phyloP scores from a whole-genome alignment of 805 yeast species.

The Komagataella pastoris region DNA sequence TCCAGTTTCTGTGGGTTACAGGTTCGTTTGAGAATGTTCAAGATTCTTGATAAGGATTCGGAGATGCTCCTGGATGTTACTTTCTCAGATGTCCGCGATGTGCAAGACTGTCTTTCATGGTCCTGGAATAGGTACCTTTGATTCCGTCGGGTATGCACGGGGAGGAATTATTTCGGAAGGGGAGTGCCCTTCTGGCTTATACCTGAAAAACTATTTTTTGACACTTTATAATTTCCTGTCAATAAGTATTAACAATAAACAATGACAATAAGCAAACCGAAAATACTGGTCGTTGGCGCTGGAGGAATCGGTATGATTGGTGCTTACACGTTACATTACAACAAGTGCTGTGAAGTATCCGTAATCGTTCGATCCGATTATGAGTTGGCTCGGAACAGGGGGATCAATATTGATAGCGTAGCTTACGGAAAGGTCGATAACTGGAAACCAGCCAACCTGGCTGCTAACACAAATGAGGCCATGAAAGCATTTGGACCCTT shows the following conservation, averaged over 20 bases:
- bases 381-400: constrained; percentile 31
- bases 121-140: constrained; percentile 8
- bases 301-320: constrained; percentile 83
- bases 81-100: constrained; percentile 36
- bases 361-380: constrained; percentile 53
- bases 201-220: background rate
- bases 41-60: constrained; percentile 2
- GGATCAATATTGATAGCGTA: constrained; percentile 43
- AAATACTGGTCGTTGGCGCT: constrained; percentile 58
- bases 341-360: constrained; percentile 35
- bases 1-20: constrained; percentile 27
- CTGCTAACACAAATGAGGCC: constrained; percentile 29
- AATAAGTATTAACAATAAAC: background rate
- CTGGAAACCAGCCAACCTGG: constrained; percentile 42
- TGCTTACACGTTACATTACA: constrained; percentile 42
- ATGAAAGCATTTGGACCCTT: constrained; percentile 20
- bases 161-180: background rate
- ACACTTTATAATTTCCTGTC: background rate
- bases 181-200: background rate
- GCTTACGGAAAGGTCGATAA: constrained; percentile 41
- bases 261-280: constrained; percentile 9
- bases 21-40: constrained; percentile 21
- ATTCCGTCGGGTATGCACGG: background rate
- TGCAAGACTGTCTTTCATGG: constrained; percentile 47
- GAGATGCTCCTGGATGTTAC: constrained; percentile 27